Percentiles rank a stretch among this genome's conserved stretches.
Conservation (phyloP, 2,329 filamentous ascomycete genomes). For the Xylariaceae sp. region DNA sequence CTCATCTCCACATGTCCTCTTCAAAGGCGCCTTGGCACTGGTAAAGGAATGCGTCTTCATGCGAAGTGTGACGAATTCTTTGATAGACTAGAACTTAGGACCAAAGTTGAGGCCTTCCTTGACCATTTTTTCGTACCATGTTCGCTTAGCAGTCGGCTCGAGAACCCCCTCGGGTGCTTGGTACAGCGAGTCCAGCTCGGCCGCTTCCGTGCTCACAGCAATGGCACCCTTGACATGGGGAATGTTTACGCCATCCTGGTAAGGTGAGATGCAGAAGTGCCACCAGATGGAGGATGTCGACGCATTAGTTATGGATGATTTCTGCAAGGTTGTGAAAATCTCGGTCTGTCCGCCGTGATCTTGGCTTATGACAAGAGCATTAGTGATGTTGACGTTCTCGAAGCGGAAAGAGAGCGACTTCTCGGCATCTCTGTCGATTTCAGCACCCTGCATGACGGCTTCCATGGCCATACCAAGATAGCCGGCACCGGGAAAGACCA, state of each 20-base stretch:
- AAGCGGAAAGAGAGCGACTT: slow-evolving; percentile 18
- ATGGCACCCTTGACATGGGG: slow-evolving; percentile 17
- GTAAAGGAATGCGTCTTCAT: neutral
- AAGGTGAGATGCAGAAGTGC: slow-evolving; percentile 16
- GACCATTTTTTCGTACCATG: slow-evolving; percentile 24
- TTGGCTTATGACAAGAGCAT: slow-evolving; percentile 1
- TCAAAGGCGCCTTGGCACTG: slow-evolving; percentile 13
- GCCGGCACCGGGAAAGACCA: slow-evolving; percentile 49
- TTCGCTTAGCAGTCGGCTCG: slow-evolving; percentile 19
- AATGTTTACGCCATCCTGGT: neutral
- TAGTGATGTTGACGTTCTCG: slow-evolving; percentile 29
- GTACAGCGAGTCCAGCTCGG: neutral
- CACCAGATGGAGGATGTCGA: neutral
- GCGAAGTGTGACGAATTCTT: slow-evolving; percentile 5
- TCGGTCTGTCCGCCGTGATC: slow-evolving; percentile 2
- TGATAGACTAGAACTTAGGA: slow-evolving; percentile 18
- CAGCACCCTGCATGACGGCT: slow-evolving; percentile 36
- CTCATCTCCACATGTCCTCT: slow-evolving; percentile 1
- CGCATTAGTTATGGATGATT: slow-evolving; percentile 2
- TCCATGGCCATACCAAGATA: slow-evolving; percentile 52
- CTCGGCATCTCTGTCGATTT: neutral
- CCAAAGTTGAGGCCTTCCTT: slow-evolving; percentile 25
- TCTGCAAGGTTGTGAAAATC: slow-evolving; percentile 11
- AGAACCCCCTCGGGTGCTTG: slow-evolving; percentile 1
- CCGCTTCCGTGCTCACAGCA: neutral